Evolutionary conservation across 1,284 basidiomycete genomes (phyloP), one percentile per base, ranked within the genome.

Genomic region (Lignosus rhinocerotis): DNA sequence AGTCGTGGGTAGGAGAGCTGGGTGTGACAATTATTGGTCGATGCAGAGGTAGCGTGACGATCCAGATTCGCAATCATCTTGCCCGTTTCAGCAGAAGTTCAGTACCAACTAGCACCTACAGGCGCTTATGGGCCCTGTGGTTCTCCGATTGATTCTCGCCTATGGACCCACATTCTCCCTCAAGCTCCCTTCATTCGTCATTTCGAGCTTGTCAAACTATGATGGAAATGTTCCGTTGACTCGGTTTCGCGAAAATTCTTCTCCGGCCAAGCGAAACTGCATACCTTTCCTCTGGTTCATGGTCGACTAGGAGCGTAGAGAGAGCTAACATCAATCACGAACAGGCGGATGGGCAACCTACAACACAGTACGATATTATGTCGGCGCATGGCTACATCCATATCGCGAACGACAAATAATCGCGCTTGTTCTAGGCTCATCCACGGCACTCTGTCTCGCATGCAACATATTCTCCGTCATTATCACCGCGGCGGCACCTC

Each of bases 341-440:
- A 21, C 42, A 88, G 86, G 73, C 62, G 67, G 68, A 34, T 90
- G 87, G 85, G 78, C 81, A 21, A 68, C 76, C 4, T 90, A 87
- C 69, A 85, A 79, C 61, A 77, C 80, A 9, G 69, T 83, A 53
- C 84, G 87, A 49, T 90, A 90, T 69, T 85, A 80, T 67, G 62
- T 88, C 11, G 83, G 85, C 10, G 84, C 79, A 62, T 61, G 59
- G 49, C 67, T 70, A 14, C 78, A 78, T 66, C 56, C 73, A 1
- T 74, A 78, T 14, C 63, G 65, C 25, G 68, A 65, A 25, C 76
- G 80, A 43, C 78, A 79, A 63, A 67, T 71, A 1, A 71, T 76
- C 25, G 70, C 82, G 3, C 72, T 91, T 14, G 76, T 76, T 1
- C 78, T 94, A 12, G 88, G 87, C 6, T 79, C 81, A 34, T 76